Conservation (phyloP, 371 early-diverging fungal genomes). For the Rhizomucor miehei region DNA sequence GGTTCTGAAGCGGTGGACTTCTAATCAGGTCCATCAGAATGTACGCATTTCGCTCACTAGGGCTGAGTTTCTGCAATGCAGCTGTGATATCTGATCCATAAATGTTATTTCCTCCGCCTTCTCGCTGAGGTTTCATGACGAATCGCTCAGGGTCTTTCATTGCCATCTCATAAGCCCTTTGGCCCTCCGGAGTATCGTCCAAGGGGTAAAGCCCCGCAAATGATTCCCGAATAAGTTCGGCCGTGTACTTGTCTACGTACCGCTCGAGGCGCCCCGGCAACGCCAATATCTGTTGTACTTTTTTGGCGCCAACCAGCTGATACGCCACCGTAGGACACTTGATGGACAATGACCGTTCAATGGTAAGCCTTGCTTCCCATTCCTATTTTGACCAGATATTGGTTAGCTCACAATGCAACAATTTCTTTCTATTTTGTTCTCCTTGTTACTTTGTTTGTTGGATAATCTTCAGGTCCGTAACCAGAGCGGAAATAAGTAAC, state of each 20-base stretch:
- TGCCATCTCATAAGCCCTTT: constrained; percentile 67
- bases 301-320: constrained; percentile 95
- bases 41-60: constrained; percentile 72
- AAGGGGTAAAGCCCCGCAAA: constrained; percentile 93
- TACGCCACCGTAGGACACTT: constrained; percentile 91
- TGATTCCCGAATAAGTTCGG: constrained; percentile 59
- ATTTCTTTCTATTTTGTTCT: background rate
- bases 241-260: constrained; percentile 57
- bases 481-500: constrained; percentile 93
- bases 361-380: constrained; percentile 82
- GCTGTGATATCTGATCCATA: constrained; percentile 84
- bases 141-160: constrained; percentile 60
- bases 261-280: constrained; percentile 78
- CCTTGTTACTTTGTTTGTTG: constrained; percentile 52
- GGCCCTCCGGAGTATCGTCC: constrained; percentile 68
- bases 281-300: constrained; percentile 92
- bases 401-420: constrained; percentile 2
- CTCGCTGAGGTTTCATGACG: constrained; percentile 96
- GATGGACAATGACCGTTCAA: constrained; percentile 83
- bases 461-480: constrained; percentile 90
- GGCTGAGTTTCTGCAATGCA: constrained; percentile 50
- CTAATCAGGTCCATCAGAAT: constrained; percentile 91
- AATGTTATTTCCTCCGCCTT: constrained; percentile 96
- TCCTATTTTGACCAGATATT: constrained; percentile 45
- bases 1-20: constrained; percentile 71